Evolutionary conservation across 176 grass and related monocot species (phyloP), one percentile per base, ranked within the genome.

Genomic region (Echinochloa phyllopogon): DNA sequence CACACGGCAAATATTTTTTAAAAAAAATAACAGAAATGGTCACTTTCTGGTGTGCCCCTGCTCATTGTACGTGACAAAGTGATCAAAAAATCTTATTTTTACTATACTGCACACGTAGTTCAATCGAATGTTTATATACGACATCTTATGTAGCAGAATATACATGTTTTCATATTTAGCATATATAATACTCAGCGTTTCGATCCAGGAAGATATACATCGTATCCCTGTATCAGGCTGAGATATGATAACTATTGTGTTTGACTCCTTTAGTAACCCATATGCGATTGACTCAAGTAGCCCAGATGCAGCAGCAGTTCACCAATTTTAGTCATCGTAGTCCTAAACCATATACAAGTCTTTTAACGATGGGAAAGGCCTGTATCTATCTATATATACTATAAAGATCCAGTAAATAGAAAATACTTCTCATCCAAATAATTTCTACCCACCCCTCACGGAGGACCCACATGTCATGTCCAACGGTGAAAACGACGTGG

Each of bases 111-210:
- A 50, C 16, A 10, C 24, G 58, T 25, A 53, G 15, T 6, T 43
- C 71, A 53, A 33, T 65, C 38, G 49, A 45, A 71, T 78, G 20
- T n/a, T 70, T 78, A 47, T 61, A 59, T 27, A 21, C 47, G 29
- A 48, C 51, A 60, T 77, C 13, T 78, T 48, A 71, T 27, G 24
- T 43, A 33, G 33, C 29, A 73, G 36, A 60, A 53, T 53, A 55
- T n/a, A 55, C n/a, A 64, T 74, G 55, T 23, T 21, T 76, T 53
- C 10, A 43, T 11, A 8, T 65, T 74, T 81, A 36, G n/a, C 23
- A 17, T 25, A 76, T 47, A 62, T 18, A 62, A 83, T 27, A 76
- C 20, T 72, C 53, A 72, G 60, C 44, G 1, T 20, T 39, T 41
- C 4, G 10, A 72, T 49, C 63, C 56, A 73, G 18, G 29, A 4